phyloP scores from a whole-genome alignment of 208 protist species.

The Crithidia fasciculata region DNA sequence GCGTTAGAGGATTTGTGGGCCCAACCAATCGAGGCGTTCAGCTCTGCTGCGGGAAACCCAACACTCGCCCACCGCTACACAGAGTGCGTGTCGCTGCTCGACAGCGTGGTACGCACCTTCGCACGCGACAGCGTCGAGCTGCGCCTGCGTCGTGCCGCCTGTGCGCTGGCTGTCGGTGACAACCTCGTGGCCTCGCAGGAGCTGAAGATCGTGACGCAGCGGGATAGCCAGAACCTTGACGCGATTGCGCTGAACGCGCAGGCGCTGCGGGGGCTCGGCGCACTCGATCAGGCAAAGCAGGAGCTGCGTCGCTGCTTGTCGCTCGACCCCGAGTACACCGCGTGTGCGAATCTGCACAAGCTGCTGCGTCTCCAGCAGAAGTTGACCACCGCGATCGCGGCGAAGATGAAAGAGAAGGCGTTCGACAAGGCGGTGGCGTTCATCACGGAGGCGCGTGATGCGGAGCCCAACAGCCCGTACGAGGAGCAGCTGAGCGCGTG shows the following conservation, averaged over 20 bases:
- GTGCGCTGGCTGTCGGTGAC: slow-evolving; percentile 69
- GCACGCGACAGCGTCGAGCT: slow-evolving; percentile 74
- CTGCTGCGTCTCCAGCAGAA: slow-evolving; percentile 74
- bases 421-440: slow-evolving; percentile 50
- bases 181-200: slow-evolving; percentile 67
- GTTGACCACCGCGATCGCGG: slow-evolving; percentile 38
- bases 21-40: slow-evolving; percentile 20
- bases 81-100: slow-evolving; percentile 64
- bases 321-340: slow-evolving; percentile 84
- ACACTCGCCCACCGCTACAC: slow-evolving; percentile 29
- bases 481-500: slow-evolving; percentile 75
- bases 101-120: slow-evolving; percentile 68
- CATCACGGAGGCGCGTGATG: slow-evolving; percentile 49
- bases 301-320: slow-evolving; percentile 82
- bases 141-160: slow-evolving; percentile 82
- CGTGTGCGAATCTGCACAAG: slow-evolving; percentile 73
- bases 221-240: slow-evolving; percentile 71
- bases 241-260: slow-evolving; percentile 76
- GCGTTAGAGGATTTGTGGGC: slow-evolving; percentile 43
- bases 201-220: slow-evolving; percentile 73
- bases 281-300: slow-evolving; percentile 64
- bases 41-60: slow-evolving; percentile 3
- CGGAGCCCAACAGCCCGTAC: slow-evolving; percentile 62
- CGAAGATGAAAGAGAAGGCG: slow-evolving; percentile 43
- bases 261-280: slow-evolving; percentile 73